Percentiles rank a stretch among this genome's conserved stretches.
Evolutionary conservation across 495 filamentous ascomycete genomes (phyloP).

Genomic region (Penicillium lividum): DNA sequence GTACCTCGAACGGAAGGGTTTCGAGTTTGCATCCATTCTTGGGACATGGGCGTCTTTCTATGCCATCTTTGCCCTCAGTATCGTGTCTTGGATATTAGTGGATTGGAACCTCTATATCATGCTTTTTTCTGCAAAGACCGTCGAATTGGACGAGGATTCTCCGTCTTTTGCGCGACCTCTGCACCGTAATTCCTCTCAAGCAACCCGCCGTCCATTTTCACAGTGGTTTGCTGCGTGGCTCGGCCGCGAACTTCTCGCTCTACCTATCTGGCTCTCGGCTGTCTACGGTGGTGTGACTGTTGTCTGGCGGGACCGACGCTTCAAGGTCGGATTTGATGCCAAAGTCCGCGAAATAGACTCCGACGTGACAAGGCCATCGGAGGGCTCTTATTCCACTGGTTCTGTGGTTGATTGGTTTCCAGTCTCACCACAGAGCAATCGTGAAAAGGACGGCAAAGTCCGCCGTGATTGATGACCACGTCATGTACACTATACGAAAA

Average conservation of each 20-base stretch:
- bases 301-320: conserved; percentile 79
- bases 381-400: conserved; percentile 21
- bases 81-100: conserved; percentile 68
- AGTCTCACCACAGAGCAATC: conserved; percentile 9
- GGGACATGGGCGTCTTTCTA: conserved; percentile 70
- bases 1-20: conserved; percentile 52
- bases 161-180: conserved; percentile 65
- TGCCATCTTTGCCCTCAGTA: conserved; percentile 63
- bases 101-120: conserved; percentile 74
- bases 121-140: conserved; percentile 67
- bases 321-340: conserved; percentile 82
- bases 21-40: conserved; percentile 40
- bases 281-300: conserved; percentile 82
- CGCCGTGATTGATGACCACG: conserved; percentile 28
- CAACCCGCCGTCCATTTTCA: conserved; percentile 55
- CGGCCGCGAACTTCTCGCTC: conserved; percentile 75
- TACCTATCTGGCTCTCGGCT: conserved; percentile 86
- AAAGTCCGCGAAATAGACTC: conserved; percentile 59
- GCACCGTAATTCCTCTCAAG: conserved; percentile 13
- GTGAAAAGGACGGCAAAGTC: conserved; percentile 20
- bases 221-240: conserved; percentile 85
- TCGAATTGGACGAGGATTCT: conserved; percentile 72
- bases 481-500: conserved; percentile 18
- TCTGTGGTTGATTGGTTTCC: conserved; percentile 20
- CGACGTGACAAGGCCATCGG: conserved; percentile 7